Base-by-base conservation (phyloP, 1,284 basidiomycete genomes). In the Cutaneotrichosporon mucoides region DNA sequence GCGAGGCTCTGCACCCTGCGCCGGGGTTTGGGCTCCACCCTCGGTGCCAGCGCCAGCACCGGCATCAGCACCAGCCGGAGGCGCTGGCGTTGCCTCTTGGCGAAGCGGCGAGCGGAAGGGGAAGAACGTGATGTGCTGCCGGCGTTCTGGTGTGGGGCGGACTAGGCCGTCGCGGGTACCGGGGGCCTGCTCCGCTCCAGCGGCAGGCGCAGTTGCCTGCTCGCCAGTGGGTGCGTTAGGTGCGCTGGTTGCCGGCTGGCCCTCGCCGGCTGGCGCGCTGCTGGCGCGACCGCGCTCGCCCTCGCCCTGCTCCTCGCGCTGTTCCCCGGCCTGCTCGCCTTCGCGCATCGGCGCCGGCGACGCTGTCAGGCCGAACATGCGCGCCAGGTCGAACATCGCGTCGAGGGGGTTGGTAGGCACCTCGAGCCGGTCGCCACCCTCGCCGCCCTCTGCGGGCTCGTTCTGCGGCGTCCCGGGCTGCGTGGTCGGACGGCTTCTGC, bases 301-400 rank as follows among this genome's bases (percentile, higher is more conserved):
- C 3, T 42, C 43, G 3, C 40, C 37, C 8, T 41, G 2, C 24
- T 3, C 24, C 24, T 24, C 24, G 24, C 24, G 24, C 24, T 24
- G 24, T 24, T 24, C 24, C 24, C 24, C 24, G 24, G 24, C 51
- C 16, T 38, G 45, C 16, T 49, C 46, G 16, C 33, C 54, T 10
- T 56, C 53, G 1, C 60, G 56, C 62, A 70, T 68, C 9, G 64
- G 64, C 43, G 61, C n/a, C 3, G 68, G 67, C 11, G 67, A 70
- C 6, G 63, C 64, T 34, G 63, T 58, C 11, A 65, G 43, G 33
- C 55, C 56, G 43, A 69, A 66, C 44, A 67, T 51, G 15, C 49
- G 56, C 44, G 53, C 53, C 10, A 55, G 45, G 45, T 55, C 53
- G 10, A 55, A 16, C 3, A 44, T 44, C 24, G 45, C 38, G 10